phyloP scores from a whole-genome alignment of 495 filamentous ascomycete species.

The Daldinia bambusicola region DNA sequence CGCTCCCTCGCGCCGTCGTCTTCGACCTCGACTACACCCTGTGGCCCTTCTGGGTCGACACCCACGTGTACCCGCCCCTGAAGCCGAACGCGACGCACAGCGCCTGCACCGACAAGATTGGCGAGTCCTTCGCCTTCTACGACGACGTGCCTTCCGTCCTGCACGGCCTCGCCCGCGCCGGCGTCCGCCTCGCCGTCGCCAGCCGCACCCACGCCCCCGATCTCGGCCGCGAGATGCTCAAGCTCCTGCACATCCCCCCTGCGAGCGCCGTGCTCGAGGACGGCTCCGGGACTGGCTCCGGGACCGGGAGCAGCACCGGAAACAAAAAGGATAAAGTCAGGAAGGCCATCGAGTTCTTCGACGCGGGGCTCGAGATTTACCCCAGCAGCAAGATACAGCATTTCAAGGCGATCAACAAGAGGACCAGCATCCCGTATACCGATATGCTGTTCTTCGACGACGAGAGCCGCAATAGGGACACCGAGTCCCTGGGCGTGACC shows the following conservation, averaged over 20 bases:
- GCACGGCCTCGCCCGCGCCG: slow-evolving; percentile 60
- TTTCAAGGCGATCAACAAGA: slow-evolving; percentile 75
- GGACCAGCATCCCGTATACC: slow-evolving; percentile 71
- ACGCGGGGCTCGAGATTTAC: slow-evolving; percentile 85
- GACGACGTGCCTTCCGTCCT: slow-evolving; percentile 78
- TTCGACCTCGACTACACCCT: slow-evolving; percentile 98
- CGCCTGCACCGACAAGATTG: slow-evolving; percentile 66
- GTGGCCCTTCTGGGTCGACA: slow-evolving; percentile 98
- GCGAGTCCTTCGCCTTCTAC: slow-evolving; percentile 86
- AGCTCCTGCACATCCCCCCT: slow-evolving; percentile 72
- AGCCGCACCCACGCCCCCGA: slow-evolving; percentile 86
- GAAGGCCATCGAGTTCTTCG: slow-evolving; percentile 79
- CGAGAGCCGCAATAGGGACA: slow-evolving; percentile 85
- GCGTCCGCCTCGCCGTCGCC: slow-evolving; percentile 77
- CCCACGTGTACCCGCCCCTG: slow-evolving; percentile 84
- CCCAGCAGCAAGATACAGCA: slow-evolving; percentile 87
- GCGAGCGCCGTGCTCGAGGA: slow-evolving; percentile 40
- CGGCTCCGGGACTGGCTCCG: not conserved
- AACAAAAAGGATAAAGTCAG: slow-evolving; percentile 55
- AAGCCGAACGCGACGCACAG: slow-evolving; percentile 67
- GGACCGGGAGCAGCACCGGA: slow-evolving; percentile 22
- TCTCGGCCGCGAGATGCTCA: slow-evolving; percentile 82
- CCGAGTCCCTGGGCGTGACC: slow-evolving; percentile 83
- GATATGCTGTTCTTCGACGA: slow-evolving; percentile 99
- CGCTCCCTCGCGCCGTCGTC: slow-evolving; percentile 84